A percentile compares a stretch with the other conserved stretches of the same genome.
phyloP scores from a whole-genome alignment of 2,329 filamentous ascomycete genomes.

The Hirsutella thompsonii region DNA sequence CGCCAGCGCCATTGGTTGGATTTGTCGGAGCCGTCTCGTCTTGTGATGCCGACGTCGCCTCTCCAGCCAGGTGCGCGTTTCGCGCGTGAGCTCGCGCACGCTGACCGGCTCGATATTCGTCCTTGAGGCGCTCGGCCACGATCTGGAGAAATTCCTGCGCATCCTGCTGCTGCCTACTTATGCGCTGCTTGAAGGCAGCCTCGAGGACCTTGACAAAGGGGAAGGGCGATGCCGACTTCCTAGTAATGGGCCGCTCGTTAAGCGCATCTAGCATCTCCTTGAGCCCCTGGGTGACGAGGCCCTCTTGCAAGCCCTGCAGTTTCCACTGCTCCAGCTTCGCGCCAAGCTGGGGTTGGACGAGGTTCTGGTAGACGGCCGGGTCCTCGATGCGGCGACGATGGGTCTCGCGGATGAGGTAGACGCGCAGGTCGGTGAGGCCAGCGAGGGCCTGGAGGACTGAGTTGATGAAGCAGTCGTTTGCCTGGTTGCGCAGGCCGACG shows the following conservation, averaged over 20 bases:
- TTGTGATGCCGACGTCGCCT: neutral
- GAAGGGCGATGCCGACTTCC: conserved; percentile 84
- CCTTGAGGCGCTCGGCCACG: conserved; percentile 78
- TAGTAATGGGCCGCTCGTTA: conserved; percentile 87
- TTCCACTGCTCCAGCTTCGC: conserved; percentile 42
- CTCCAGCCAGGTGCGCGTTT: conserved; percentile 10
- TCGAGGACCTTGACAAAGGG: conserved; percentile 76
- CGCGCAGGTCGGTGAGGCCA: conserved; percentile 73
- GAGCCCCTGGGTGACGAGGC: conserved; percentile 71
- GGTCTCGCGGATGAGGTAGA: conserved; percentile 86
- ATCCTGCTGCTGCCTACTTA: conserved; percentile 92
- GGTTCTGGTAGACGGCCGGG: conserved; percentile 56
- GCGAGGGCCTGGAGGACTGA: conserved; percentile 88
- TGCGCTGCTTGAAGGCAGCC: conserved; percentile 73
- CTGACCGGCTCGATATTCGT: conserved; percentile 82
- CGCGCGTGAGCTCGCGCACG: conserved; percentile 52
- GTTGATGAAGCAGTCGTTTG: conserved; percentile 97
- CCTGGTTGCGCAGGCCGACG: conserved; percentile 78
- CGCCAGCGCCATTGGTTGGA: neutral
- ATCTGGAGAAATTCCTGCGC: conserved; percentile 96
- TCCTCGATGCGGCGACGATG: conserved; percentile 75
- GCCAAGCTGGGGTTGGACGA: conserved; percentile 35
- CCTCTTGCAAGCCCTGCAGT: conserved; percentile 58
- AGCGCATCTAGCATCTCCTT: conserved; percentile 88
- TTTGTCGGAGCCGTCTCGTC: neutral